Evolutionary conservation across 768 basidiomycete genomes (phyloP), one percentile per base, ranked within the genome.

Genomic region (Panaeolus cyanescens): DNA sequence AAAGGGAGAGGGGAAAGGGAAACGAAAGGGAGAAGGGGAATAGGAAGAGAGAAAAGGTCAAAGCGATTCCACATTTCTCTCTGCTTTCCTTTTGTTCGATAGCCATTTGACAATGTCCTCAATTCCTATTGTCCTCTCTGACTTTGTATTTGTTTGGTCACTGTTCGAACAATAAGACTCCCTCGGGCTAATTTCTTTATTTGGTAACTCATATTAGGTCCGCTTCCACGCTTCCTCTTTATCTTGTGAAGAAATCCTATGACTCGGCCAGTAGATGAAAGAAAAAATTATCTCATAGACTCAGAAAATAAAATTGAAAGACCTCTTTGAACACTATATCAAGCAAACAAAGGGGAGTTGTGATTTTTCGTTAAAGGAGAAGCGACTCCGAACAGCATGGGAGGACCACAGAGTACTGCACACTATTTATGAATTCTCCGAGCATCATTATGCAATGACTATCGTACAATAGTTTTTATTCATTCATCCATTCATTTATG

Each of bases 221-320:
- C 45, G 39, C 8, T 12, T 13, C 45, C 45, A 50, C 22, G 45
- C 45, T 50, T 13, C 9, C 8, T 25, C 22, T 50, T 50, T 50
- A 28, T 50, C 45, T 50, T 13, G 25, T 20, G 40, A 42, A 42
- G 22, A 28, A 42, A 42, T 3, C 10, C 25, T 25, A 50, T 50
- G 45, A 50, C 45, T 28, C 45, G 45, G n/a, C 45, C n/a, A n/a
- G n/a, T n/a, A n/a, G n/a, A 50, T 39, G 37, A 39, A 50, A 50
- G 45, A 28, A 28, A 20, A 10, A 42, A 25, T 22, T 7, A 5
- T 22, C 1, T 28, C 45, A 15, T 28, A 1, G 10, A 25, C 25
- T 15, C 10, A 25, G 7, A 17, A 8, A 19, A 17, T 6, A 12
- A 42, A 8, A 6, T 22, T 8, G 8, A 20, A 9, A 42, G 19